Percentiles rank a stretch among this genome's conserved stretches.
Conservation (phyloP, 305 asterid genomes). For the Fraxinus sp. region DNA sequence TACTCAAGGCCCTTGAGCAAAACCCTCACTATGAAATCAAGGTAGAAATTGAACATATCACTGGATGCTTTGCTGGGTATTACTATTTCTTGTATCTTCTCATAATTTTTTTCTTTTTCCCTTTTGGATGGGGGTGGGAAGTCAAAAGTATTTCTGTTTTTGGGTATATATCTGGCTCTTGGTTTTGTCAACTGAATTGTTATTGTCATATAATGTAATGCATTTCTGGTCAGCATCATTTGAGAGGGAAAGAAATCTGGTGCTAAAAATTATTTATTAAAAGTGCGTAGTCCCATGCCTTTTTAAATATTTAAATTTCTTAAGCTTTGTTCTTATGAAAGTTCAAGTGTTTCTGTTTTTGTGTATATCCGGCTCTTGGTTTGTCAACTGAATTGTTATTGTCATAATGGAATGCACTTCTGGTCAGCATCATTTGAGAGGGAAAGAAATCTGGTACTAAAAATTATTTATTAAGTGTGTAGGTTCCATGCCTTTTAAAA, state of each 20-base stretch:
- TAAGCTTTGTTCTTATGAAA: not conserved
- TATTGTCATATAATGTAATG: not conserved
- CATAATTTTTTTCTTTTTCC: not conserved
- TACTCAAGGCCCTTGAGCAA: constrained; percentile 65
- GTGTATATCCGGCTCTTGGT: too few relatives aligned
- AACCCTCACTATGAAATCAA: constrained; percentile 71
- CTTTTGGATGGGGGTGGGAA: not conserved
- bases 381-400: too few relatives aligned
- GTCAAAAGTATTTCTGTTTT: too few relatives aligned
- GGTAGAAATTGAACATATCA: constrained; percentile 35
- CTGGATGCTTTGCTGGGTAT: not conserved
- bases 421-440: too few relatives aligned
- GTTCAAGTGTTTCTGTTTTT: not conserved
- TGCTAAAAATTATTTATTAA: too few relatives aligned
- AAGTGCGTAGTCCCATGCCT: not conserved
- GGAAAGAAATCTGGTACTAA: too few relatives aligned
- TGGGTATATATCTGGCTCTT: too few relatives aligned
- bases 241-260: too few relatives aligned
- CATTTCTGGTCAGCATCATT: too few relatives aligned
- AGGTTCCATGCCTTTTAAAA: not conserved
- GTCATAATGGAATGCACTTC: too few relatives aligned
- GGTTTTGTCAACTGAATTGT: too few relatives aligned
- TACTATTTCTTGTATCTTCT: not conserved
- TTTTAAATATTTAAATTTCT: not conserved
- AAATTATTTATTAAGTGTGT: too few relatives aligned